Evolutionary conservation across 2,329 filamentous ascomycete genomes (phyloP).

Genomic region (Cordyceps farinosa): DNA sequence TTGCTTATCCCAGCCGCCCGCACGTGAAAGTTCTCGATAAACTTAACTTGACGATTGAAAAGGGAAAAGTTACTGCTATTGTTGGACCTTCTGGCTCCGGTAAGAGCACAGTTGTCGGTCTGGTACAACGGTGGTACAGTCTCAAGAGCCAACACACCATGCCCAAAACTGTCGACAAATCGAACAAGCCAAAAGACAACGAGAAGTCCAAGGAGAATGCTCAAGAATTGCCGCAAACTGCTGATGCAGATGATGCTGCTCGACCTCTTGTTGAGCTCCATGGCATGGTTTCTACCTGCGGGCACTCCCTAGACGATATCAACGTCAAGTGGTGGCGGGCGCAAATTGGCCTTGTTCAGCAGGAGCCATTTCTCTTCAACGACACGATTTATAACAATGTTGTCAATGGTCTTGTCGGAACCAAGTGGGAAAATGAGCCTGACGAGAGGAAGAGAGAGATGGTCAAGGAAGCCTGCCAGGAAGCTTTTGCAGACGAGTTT

Average conservation of each 20-base stretch:
- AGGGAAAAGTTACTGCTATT: slow-evolving; percentile 69
- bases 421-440: slow-evolving; percentile 47
- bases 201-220: slow-evolving; percentile 21
- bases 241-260: slow-evolving; percentile 29
- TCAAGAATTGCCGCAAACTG: slow-evolving; percentile 13
- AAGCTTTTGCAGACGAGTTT: slow-evolving; percentile 68
- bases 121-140: slow-evolving; percentile 71
- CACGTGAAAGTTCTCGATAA: slow-evolving; percentile 61
- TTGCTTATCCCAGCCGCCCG: slow-evolving; percentile 67
- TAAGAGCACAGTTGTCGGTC: slow-evolving; percentile 42
- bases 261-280: slow-evolving; percentile 45
- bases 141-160: slow-evolving; percentile 52
- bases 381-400: slow-evolving; percentile 63
- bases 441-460: slow-evolving; percentile 55
- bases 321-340: slow-evolving; percentile 61
- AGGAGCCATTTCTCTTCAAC: slow-evolving; percentile 67
- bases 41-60: slow-evolving; percentile 54
- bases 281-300: slow-evolving; percentile 48
- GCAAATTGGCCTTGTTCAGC: slow-evolving; percentile 63
- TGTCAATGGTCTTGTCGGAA: slow-evolving; percentile 53
- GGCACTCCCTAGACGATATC: slow-evolving; percentile 53
- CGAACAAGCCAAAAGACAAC: slow-evolving; percentile 31
- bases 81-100: slow-evolving; percentile 70
- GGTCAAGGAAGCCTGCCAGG: slow-evolving; percentile 60
- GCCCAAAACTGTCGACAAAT: slow-evolving; percentile 35